Evolutionary conservation across 345 rosid species (phyloP), one percentile per base, ranked within the genome.

Genomic region (Erysimum cheiranthoides): DNA sequence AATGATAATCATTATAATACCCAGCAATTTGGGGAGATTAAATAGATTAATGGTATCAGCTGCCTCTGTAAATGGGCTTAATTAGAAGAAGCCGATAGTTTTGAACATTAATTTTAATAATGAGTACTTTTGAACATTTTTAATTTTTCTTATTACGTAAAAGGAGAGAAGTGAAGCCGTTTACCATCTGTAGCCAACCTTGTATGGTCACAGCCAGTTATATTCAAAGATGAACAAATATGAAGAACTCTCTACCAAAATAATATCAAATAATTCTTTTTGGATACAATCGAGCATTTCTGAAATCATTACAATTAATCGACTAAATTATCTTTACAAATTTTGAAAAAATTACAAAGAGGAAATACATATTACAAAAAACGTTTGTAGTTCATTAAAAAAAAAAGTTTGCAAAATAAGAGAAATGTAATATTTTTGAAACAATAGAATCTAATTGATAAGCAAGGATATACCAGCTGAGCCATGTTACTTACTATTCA

Each of bases 131-230:
- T 76, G 64, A 76, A 76, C 49, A 50, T 68, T 61, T 59, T 10
- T 0, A 31, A 49, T 17, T 0, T n/a, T 42, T 42, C 42, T 73
- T 13, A 50, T 75, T 21, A 50, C 78, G 78, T 60, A 34, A 52
- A 60, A 27, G 54, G 39, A 61, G 36, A 75, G 52, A 60, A 68
- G 27, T 63, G 8, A 39, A 28, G 43, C 56, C 7, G 17, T 58
- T 74, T 67, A 75, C 68, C 21, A 56, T 47, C 35, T 40, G 53
- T 31, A 59, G 73, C 79, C 79, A 74, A 46, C 73, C 61, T 50
- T 68, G 43, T 57, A 66, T 30, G 32, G 46, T 74, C 58, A 49
- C 51, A 46, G 7, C 40, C 34, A 59, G 32, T 51, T 50, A 16
- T 53, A 52, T 76, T 76, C 75, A 50, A 60, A 68, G 62, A 30